Conservation (phyloP, 1,284 basidiomycete species). For the Apiotrichum gracile region DNA sequence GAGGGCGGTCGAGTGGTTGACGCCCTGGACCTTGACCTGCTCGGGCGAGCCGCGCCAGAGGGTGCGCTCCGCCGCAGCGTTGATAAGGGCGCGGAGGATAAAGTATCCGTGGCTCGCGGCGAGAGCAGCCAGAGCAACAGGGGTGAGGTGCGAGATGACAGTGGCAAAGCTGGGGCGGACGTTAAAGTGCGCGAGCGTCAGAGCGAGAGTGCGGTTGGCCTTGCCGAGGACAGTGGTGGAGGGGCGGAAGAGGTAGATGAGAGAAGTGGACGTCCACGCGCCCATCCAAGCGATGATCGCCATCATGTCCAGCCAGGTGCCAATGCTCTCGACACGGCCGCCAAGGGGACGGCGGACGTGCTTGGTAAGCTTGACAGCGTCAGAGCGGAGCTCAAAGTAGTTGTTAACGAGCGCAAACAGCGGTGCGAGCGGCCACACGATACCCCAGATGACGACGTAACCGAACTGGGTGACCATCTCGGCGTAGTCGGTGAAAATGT, state of each 20-base stretch:
- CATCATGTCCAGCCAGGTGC: conserved; percentile 87
- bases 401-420: conserved; percentile 56
- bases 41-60: conserved; percentile 69
- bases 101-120: conserved; percentile 75
- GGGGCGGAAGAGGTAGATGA: conserved; percentile 74
- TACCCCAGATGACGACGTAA: conserved; percentile 83
- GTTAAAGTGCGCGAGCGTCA: conserved; percentile 32
- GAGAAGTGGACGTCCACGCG: conserved; percentile 73
- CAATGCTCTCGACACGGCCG: conserved; percentile 78
- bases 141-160: conserved; percentile 50
- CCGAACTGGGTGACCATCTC: conserved; percentile 95
- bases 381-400: conserved; percentile 82
- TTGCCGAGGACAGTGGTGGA: neutral
- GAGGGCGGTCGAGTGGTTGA: neutral
- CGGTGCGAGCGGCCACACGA: conserved; percentile 91
- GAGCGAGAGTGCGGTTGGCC: conserved; percentile 14
- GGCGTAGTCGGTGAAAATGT: conserved; percentile 74
- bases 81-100: conserved; percentile 58
- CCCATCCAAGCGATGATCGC: conserved; percentile 83
- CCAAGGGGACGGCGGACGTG: conserved; percentile 83
- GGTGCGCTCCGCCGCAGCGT: conserved; percentile 64
- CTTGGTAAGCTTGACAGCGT: conserved; percentile 89
- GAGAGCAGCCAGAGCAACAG: conserved; percentile 67
- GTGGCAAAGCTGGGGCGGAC: conserved; percentile 24
- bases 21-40: conserved; percentile 30